Evolutionary conservation across 1,139 yeast species (phyloP), one percentile per base, ranked within the genome.

Genomic region (Blastobotrys raffinosifermentans): DNA sequence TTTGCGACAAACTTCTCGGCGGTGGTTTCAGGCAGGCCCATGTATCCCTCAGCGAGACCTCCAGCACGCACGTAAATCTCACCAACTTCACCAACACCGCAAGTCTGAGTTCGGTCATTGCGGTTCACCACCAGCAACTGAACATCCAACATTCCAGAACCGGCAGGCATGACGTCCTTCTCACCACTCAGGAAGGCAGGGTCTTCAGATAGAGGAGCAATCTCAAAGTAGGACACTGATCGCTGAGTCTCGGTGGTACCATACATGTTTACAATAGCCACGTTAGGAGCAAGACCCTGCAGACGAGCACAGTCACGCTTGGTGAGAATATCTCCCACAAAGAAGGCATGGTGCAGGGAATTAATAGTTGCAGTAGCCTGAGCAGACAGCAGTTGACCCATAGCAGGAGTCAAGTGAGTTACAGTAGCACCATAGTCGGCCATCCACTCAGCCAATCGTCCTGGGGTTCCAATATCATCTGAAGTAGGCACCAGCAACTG

Each of bases 221-320:
- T 89, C 58, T 86, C 94, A 62, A 78, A 93, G 64, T 75, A 93
- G 0, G 97, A 87, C 14, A 93, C 99, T 2, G 98, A 87, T 59
- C 98, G 77, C 67, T 93, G 99, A 11, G 98, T 93, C 65, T 93
- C 99, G 8, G 99, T 93, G 27, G 98, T 93, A 56, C 99, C 99
- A 60, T 93, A 93, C 99, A 93, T 93, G 64, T 93, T 93, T 48
- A 93, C 94, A 58, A 93, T 89, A 57, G 66, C 69, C 37, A 86
- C 94, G 56, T 91, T 89, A 56, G 80, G 79, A 6, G 97, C 98
- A 53, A 93, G 71, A 2, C 91, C 76, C 61, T 93, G 98, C 52
- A 93, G 71, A 57, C 96, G 76, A 51, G 85, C 67, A 63, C 98
- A 91, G 63, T 93, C 98, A 64, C 98, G 80, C 66, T 91, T 91